Percentiles rank a stretch among this genome's conserved stretches.
Conservation (phyloP, 768 basidiomycete genomes). For the Leucocoprinus leucothites region DNA sequence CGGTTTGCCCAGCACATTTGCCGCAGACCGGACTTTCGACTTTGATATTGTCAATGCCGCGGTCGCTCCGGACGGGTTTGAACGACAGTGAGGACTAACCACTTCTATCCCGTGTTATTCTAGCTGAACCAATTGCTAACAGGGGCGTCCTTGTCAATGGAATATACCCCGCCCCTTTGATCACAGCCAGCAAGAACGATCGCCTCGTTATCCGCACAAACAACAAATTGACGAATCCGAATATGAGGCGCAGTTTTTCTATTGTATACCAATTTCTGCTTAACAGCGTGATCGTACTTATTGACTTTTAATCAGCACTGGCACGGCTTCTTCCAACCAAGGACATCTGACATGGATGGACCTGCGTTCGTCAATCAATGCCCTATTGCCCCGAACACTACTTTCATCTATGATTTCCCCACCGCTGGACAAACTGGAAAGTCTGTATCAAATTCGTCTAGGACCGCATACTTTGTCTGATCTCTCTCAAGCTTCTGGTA, state of each 20-base stretch:
- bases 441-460: not conserved
- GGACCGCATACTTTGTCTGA: not conserved
- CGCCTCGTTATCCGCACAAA: slow-evolving; percentile 29
- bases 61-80: slow-evolving; percentile 41
- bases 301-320: not conserved
- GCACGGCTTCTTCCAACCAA: slow-evolving; percentile 34
- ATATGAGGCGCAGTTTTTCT: slow-evolving; percentile 30
- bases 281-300: not conserved
- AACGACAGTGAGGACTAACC: slow-evolving; percentile 14
- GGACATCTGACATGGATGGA: slow-evolving; percentile 45
- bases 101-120: not conserved
- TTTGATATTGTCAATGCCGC: slow-evolving; percentile 32
- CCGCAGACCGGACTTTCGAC: not conserved
- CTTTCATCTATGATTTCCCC: slow-evolving; percentile 16
- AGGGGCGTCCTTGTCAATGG: slow-evolving; percentile 39
- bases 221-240: slow-evolving; percentile 27
- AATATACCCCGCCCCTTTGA: slow-evolving; percentile 34
- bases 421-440: slow-evolving; percentile 10
- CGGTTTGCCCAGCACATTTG: not conserved
- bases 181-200: slow-evolving; percentile 38
- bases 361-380: slow-evolving; percentile 20
- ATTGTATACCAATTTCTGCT: slow-evolving; percentile 19
- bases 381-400: slow-evolving; percentile 16
- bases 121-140: not conserved
- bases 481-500: slow-evolving; percentile 9